Percentiles rank a stretch among this genome's conserved stretches.
These are phyloP conservation scores for Xylaria acuta DNA, from an alignment of 495 filamentous ascomycete species.

Conservation along the genomic window DNA sequence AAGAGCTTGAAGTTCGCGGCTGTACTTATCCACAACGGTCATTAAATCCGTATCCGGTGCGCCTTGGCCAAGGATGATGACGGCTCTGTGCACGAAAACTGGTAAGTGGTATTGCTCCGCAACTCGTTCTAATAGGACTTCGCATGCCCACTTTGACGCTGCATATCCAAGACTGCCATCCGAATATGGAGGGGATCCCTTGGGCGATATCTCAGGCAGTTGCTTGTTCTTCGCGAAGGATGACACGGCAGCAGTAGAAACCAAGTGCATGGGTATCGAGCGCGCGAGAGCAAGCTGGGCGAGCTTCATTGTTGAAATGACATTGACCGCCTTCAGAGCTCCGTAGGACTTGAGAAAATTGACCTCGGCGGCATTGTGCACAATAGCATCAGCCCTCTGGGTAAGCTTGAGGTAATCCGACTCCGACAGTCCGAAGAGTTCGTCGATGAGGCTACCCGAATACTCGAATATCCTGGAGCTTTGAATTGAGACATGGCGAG, in stretches of 20 bases:
- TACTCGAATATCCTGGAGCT: conserved; percentile 45
- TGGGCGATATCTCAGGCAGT: conserved; percentile 21
- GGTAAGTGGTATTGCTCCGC: conserved; percentile 34
- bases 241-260: conserved; percentile 48
- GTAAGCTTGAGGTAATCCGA: conserved; percentile 33
- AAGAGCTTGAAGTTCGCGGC: too few relatives aligned
- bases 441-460: conserved; percentile 40
- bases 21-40: too few relatives aligned
- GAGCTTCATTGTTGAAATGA: conserved; percentile 45
- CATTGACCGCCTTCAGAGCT: conserved; percentile 48
- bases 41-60: not conserved
- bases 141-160: conserved; percentile 57
- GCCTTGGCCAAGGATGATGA: conserved; percentile 38
- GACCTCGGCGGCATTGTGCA: conserved; percentile 60
- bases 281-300: conserved; percentile 27
- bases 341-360: conserved; percentile 56
- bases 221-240: not conserved
- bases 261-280: conserved; percentile 48
- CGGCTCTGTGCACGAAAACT: conserved; percentile 50
- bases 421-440: conserved; percentile 41
- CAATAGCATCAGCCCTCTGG: conserved; percentile 42
- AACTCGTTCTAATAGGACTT: conserved; percentile 49
- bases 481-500: conserved; percentile 33
- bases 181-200: not conserved
- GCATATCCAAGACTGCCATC: conserved; percentile 46